Conservation (phyloP, 164 flowering plant species). For the Magnolia kwangsiensis region DNA sequence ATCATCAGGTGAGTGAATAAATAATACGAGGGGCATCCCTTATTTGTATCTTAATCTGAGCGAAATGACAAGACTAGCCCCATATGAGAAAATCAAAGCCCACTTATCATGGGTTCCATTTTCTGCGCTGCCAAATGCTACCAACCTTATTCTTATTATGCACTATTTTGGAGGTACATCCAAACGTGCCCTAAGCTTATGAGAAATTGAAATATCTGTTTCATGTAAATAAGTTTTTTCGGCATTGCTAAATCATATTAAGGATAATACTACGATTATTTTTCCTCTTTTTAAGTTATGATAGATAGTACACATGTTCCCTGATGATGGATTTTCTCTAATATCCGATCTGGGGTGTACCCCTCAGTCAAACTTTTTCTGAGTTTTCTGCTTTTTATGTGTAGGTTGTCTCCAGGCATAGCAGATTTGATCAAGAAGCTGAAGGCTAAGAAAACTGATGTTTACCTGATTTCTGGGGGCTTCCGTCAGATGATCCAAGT, state of each 20-base stretch:
- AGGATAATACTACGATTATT: background rate
- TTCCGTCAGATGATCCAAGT: constrained; percentile 98
- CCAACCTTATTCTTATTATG: no score
- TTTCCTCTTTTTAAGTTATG: background rate
- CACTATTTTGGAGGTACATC: no score
- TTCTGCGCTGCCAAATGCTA: no score
- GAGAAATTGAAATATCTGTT: background rate
- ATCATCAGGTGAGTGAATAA: no score
- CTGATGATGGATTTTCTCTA: background rate
- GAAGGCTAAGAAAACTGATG: constrained; percentile 48
- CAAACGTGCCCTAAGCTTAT: no score
- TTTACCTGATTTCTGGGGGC: constrained; percentile 92
- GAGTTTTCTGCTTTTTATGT: constrained; percentile 13
- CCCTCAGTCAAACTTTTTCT: constrained; percentile 1
- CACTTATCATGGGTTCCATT: no score
- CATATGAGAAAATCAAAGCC: no score
- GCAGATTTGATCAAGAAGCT: constrained; percentile 71
- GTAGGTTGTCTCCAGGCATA: constrained; percentile 90
- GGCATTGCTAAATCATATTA: no score
- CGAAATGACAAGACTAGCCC: no score
- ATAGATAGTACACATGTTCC: background rate
- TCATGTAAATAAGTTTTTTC: background rate
- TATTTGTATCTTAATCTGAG: no score
- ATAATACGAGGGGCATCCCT: no score
- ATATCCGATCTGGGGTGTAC: background rate